A percentile compares a stretch with the other conserved stretches of the same genome.
Evolutionary conservation across 768 basidiomycete species (phyloP).

Genomic region (Cystobasidiopsis lactophilus): DNA sequence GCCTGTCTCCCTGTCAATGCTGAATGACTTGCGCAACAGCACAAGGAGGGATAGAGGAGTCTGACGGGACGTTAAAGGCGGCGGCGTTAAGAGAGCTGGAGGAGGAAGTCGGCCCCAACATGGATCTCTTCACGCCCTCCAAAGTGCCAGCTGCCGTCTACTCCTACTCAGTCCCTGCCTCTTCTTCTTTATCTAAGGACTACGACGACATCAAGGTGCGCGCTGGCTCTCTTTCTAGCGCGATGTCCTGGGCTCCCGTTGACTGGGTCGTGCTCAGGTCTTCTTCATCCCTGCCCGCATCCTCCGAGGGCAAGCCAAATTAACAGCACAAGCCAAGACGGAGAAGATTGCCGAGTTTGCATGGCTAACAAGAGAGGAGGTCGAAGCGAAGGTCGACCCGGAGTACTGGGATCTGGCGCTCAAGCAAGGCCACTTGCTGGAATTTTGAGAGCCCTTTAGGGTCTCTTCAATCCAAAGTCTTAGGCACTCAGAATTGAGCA

Average conservation of each 20-base stretch:
- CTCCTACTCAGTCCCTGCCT: constrained; percentile 29
- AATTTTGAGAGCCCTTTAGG: neutral
- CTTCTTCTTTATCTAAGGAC: constrained; percentile 11
- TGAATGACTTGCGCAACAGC: constrained; percentile 8
- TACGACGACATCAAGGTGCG: constrained; percentile 11
- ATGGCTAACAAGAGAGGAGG: constrained; percentile 86
- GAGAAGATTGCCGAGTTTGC: constrained; percentile 48
- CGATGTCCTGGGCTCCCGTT: neutral
- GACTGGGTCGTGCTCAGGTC: constrained; percentile 33
- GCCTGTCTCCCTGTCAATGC: neutral
- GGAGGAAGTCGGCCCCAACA: constrained; percentile 49
- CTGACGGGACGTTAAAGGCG: constrained; percentile 26
- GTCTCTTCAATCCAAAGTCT: too few relatives aligned
- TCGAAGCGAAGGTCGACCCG: constrained; percentile 42
- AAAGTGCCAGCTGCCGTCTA: constrained; percentile 65
- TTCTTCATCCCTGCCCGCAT: constrained; percentile 94
- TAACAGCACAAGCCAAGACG: constrained; percentile 29
- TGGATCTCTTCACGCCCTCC: constrained; percentile 90
- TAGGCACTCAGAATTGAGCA: too few relatives aligned
- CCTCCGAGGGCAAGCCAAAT: constrained; percentile 55
- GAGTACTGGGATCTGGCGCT: constrained; percentile 39
- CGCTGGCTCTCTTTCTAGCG: neutral
- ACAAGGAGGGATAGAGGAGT: constrained; percentile 14
- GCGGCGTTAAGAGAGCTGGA: constrained; percentile 50
- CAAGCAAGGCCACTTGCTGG: neutral